Percentiles rank a stretch among this genome's conserved stretches.
These are phyloP conservation scores for Diphasiastrum complanatum DNA, from an alignment of 83 land plant genomes.

Conservation along the genomic window DNA sequence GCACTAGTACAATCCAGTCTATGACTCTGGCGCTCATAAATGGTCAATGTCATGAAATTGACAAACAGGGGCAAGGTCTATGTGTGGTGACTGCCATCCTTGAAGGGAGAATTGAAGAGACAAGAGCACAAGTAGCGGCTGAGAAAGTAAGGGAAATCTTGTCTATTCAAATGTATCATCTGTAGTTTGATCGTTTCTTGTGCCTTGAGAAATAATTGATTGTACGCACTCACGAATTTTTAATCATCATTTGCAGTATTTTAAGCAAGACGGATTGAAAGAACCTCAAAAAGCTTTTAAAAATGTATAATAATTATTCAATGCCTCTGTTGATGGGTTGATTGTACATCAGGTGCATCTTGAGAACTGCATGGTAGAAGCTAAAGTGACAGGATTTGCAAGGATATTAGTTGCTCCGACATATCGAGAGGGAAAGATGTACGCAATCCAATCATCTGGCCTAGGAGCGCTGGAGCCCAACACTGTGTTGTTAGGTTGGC, in stretches of 20 bases:
- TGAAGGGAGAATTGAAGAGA: conserved; percentile 30
- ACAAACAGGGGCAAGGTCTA: conserved; percentile 27
- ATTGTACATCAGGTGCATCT: conserved; percentile 23
- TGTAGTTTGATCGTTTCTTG: no score
- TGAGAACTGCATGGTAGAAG: conserved; percentile 28
- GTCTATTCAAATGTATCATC: no score
- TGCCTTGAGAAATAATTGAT: no score
- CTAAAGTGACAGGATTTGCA: conserved; percentile 26
- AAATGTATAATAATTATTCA: neutral
- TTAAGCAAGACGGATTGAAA: no score
- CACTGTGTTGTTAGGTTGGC: conserved; percentile 31
- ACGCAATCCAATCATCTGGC: conserved; percentile 38
- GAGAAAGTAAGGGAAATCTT: conserved; percentile 22
- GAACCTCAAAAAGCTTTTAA: no score
- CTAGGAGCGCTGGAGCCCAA: conserved; percentile 33
- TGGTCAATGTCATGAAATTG: no score
- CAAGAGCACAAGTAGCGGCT: conserved; percentile 23
- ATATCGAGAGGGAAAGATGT: conserved; percentile 30
- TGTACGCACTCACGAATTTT: no score
- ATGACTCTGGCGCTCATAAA: no score
- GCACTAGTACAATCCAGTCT: no score
- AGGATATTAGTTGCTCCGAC: conserved; percentile 26
- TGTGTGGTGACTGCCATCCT: conserved; percentile 31
- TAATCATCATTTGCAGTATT: no score
- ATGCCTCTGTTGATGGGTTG: neutral